Base-by-base conservation (phyloP, 495 filamentous ascomycete species). In the Talaromyces stipitatus region DNA sequence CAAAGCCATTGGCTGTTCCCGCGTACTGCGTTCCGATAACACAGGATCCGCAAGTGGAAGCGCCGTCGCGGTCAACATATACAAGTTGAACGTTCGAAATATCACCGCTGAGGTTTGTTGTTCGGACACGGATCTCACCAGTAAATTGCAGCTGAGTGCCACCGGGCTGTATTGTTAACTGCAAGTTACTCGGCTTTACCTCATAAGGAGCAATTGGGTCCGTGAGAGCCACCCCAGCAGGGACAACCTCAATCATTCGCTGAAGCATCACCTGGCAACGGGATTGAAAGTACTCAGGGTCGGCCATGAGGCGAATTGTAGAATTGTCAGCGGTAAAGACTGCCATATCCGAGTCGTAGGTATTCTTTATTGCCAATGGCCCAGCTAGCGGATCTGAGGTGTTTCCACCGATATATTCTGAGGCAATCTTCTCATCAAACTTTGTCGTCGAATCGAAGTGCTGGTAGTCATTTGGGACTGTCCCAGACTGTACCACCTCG, bases 181-280 rank as follows among this genome's bases (percentile, higher is more conserved):
- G 69, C 6, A 73, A 32, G 28, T 76, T 72, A 48, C 76, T 72
- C 20, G 82, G 82, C 69, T 86, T 86, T 57, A 84, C 70, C 22
- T 74, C 74, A 60, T 84, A 84, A 1, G 84, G 82, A 24, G 69
- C 67, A 48, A 85, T 78, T 24, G 77, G 72, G 52, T 67, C 66
- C 6, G 80, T 77, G 24, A 87, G 69, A 10, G 70, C 69, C 10
- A 80, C 76, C 2, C 72, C 72, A 5, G 61, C 58, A 2, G 84
- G 82, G 0, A 85, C 81, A 2, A 72, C 70, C n/a, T 87, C 81
- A 48, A 87, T 81, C 80, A 87, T 77, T 58, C 77, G 78, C 58
- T 80, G 77, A 14, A 85, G 71, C 45, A 84, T 70, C 4, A 62
- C 67, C 57, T 69, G 63, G 64, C 84, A 87, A 28, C 73, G 66